Percentiles rank a stretch among this genome's conserved stretches.
Conservation (phyloP, 1,284 basidiomycete species). For the Ceratorhiza oryzae-sativae region DNA sequence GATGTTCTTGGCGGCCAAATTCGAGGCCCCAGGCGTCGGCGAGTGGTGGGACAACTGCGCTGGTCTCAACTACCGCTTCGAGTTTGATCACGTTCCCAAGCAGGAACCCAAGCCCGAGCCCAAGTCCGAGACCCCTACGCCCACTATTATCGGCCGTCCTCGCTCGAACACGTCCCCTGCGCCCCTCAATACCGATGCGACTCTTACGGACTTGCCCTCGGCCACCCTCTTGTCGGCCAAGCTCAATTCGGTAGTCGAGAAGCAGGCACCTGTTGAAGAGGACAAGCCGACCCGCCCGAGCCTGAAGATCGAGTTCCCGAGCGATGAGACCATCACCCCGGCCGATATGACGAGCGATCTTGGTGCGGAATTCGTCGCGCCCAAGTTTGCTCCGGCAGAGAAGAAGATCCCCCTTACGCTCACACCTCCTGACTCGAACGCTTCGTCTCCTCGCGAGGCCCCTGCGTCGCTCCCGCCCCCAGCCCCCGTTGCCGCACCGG, state of each 20-base stretch:
- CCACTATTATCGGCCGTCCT: conserved; percentile 14
- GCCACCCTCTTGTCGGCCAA: conserved; percentile 25
- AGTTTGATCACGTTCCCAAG: conserved; percentile 47
- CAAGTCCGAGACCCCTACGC: background rate
- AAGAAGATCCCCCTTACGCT: conserved; percentile 19
- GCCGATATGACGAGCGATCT: conserved; percentile 6
- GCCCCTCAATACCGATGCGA: conserved; percentile 15
- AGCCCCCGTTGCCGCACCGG: background rate
- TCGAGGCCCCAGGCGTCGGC: conserved; percentile 52
- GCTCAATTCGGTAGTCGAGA: conserved; percentile 8
- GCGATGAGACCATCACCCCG: conserved; percentile 29
- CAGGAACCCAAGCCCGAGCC: conserved; percentile 15
- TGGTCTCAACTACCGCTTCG: conserved; percentile 54
- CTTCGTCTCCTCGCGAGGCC: conserved; percentile 25
- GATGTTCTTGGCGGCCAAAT: conserved; percentile 73
- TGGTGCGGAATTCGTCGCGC: conserved; percentile 16
- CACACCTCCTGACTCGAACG: conserved; percentile 27
- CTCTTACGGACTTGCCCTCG: conserved; percentile 10
- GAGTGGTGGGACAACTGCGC: conserved; percentile 59
- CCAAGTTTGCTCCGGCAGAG: background rate
- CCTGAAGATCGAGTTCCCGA: conserved; percentile 31
- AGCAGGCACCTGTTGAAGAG: background rate
- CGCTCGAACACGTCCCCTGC: conserved; percentile 34
- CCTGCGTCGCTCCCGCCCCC: background rate
- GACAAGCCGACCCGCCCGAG: background rate